phyloP scores from a whole-genome alignment of 1,284 basidiomycete genomes.

The Cryptococcus maquisensis region DNA sequence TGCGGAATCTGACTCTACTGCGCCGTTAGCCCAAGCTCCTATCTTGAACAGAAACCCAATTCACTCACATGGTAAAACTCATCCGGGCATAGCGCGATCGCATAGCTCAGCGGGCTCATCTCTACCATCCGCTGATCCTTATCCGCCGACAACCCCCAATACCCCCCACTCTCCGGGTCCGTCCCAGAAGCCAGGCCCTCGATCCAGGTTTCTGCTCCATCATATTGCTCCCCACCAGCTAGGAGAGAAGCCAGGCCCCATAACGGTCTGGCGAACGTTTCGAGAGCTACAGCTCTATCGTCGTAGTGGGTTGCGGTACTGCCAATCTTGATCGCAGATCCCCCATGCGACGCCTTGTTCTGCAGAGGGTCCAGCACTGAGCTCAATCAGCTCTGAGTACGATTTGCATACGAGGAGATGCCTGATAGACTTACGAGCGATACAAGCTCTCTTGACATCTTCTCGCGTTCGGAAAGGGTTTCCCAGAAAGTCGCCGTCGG shows the following conservation, averaged over 20 bases:
- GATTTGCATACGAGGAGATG: background rate
- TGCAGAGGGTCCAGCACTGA: conserved; percentile 63
- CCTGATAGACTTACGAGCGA: conserved; percentile 39
- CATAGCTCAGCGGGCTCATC: conserved; percentile 70
- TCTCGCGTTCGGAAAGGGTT: conserved; percentile 61
- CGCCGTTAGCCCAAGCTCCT: background rate
- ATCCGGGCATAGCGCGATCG: conserved; percentile 62
- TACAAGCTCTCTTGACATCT: conserved; percentile 59
- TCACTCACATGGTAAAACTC: conserved; percentile 57
- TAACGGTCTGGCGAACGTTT: conserved; percentile 69
- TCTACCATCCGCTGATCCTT: conserved; percentile 79
- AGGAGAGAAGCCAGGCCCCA: conserved; percentile 69
- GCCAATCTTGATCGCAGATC: conserved; percentile 65
- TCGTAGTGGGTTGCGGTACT: conserved; percentile 73
- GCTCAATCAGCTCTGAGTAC: background rate
- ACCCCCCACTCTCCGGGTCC: conserved; percentile 61
- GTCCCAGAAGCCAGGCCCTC: conserved; percentile 64
- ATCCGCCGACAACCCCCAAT: conserved; percentile 69
- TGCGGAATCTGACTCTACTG: conserved; percentile 52
- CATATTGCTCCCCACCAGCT: conserved; percentile 56
- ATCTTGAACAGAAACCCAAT: background rate
- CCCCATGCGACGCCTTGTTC: conserved; percentile 65
- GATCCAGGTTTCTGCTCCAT: conserved; percentile 62
- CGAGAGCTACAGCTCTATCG: conserved; percentile 65
- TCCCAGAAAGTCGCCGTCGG: conserved; percentile 23